Evolutionary conservation across 352 stramenopile species (phyloP), one percentile per base, ranked within the genome.

Genomic region (Phytopythium kandeliae): DNA sequence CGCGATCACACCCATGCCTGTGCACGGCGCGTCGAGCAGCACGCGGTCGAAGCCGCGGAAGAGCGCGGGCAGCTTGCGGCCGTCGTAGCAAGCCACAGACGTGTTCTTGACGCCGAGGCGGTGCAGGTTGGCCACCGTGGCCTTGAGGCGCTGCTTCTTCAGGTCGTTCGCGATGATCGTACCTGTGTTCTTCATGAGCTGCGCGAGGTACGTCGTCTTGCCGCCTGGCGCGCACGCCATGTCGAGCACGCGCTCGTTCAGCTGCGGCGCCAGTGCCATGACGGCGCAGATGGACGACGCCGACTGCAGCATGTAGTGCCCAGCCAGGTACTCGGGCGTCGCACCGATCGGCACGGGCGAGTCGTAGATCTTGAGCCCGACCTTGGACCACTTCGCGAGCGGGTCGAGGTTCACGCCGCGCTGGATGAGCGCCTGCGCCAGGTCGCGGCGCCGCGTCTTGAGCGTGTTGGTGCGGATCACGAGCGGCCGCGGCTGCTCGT

Each of bases 391-490:
- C 48, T 95, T 90, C 35, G 96, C 97, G 5, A 99, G 71, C 40
- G 97, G 97, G 71, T 99, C 97, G 15, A 99, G 74, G 56, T 97
- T 97, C 16, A 99, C 97, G 51, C 97, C 97, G 51, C 97, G 89
- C 69, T 99, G 98, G 71, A 99, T 99, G 22, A 99, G 78, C 24
- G 95, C 92, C 55, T 98, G 87, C 22, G 96, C 97, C 22, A 99
- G 77, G 63, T 99, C 97, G 64, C 98, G 97, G 61, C 97, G 90
- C 58, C 96, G 84, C 26, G 97, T 92, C 79, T 99, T 99, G 43
- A 99, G 78, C 46, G 97, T 99, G 82, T 99, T 99, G n/a, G 96
- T 97, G 51, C 97, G 90, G 51, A 99, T 98, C 17, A 99, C 97
- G 24, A 99, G 74, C 28, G 97, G 97, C 43, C 97, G 85, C 31